A percentile compares a stretch with the other conserved stretches of the same genome.
These are phyloP conservation scores for Striga hermonthica DNA, from an alignment of 305 asterid genomes.

Conservation along the genomic window DNA sequence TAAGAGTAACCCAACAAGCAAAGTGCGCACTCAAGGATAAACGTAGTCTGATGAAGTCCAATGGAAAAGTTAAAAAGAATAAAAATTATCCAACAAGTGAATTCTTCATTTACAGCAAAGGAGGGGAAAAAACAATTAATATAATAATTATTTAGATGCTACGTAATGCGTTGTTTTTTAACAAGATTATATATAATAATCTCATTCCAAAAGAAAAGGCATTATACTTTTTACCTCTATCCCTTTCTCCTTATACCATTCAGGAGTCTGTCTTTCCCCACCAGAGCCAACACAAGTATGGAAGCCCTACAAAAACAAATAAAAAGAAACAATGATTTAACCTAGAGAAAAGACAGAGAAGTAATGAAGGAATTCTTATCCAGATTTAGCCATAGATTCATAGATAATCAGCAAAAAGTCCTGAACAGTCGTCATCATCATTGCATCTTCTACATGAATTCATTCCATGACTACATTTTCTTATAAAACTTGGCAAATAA, in stretches of 20 bases:
- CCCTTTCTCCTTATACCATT: conserved; percentile 97
- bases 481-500: background rate
- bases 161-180: background rate
- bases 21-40: background rate
- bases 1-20: background rate
- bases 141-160: background rate
- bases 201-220: conserved; percentile 23
- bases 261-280: conserved; percentile 94
- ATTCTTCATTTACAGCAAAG: background rate
- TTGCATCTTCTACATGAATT: background rate
- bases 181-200: conserved; percentile 13
- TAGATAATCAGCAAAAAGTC: background rate
- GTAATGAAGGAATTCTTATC: background rate
- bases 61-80: conserved; percentile 4
- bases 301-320: conserved; percentile 61
- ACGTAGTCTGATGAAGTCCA: conserved; percentile 7
- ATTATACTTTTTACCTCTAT: conserved; percentile 59
- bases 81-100: conserved; percentile 4
- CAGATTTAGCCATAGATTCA: conserved; percentile 10
- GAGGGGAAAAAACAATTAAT: background rate
- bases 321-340: conserved; percentile 26
- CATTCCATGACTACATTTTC: background rate
- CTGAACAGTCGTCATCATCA: background rate
- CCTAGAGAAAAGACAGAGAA: conserved; percentile 1
- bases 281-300: conserved; percentile 97